phyloP scores from a whole-genome alignment of 2,329 filamentous ascomycete species.

The Keithomyces neogunnii region DNA sequence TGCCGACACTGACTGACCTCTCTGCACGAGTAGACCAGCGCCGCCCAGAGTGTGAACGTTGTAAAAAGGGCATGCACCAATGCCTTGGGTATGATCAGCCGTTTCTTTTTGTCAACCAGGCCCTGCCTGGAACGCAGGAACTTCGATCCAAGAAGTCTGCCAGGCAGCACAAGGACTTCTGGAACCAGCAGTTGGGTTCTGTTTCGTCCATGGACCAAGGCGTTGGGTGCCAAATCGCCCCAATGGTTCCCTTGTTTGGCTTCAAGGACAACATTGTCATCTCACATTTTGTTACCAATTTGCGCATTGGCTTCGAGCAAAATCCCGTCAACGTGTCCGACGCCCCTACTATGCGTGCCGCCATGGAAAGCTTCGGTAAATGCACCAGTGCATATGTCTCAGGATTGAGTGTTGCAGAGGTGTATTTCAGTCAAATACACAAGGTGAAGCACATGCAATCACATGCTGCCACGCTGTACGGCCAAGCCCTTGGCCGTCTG shows the following conservation, averaged over 20 bases:
- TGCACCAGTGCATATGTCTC: slow-evolving; percentile 7
- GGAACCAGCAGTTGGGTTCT: slow-evolving; percentile 2
- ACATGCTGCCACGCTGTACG: slow-evolving; percentile 7
- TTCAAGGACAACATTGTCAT: slow-evolving; percentile 9
- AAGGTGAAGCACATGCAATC: slow-evolving; percentile 3
- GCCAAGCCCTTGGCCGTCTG: slow-evolving; percentile 1
- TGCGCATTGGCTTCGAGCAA: slow-evolving; percentile 5
- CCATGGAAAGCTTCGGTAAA: slow-evolving; percentile 5
- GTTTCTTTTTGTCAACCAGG: slow-evolving; percentile 7
- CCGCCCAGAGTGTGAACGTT: slow-evolving; percentile 4
- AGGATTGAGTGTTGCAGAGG: slow-evolving; percentile 8
- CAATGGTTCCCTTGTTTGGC: slow-evolving; percentile 2
- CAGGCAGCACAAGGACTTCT: slow-evolving; percentile 5
- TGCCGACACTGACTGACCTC: neutral
- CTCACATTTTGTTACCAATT: slow-evolving; percentile 6
- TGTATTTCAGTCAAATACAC: slow-evolving; percentile 8
- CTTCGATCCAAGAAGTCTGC: slow-evolving; percentile 6
- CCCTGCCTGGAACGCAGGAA: slow-evolving; percentile 4
- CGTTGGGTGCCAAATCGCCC: neutral
- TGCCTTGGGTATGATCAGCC: slow-evolving; percentile 6
- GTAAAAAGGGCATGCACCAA: slow-evolving; percentile 5
- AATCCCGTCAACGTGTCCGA: slow-evolving; percentile 3
- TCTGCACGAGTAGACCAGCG: slow-evolving; percentile 1
- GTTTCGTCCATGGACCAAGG: neutral
- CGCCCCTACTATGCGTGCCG: slow-evolving; percentile 8